A percentile compares a stretch with the other conserved stretches of the same genome.
Conservation (phyloP, 495 filamentous ascomycete genomes). For the Xylaria longipes region DNA sequence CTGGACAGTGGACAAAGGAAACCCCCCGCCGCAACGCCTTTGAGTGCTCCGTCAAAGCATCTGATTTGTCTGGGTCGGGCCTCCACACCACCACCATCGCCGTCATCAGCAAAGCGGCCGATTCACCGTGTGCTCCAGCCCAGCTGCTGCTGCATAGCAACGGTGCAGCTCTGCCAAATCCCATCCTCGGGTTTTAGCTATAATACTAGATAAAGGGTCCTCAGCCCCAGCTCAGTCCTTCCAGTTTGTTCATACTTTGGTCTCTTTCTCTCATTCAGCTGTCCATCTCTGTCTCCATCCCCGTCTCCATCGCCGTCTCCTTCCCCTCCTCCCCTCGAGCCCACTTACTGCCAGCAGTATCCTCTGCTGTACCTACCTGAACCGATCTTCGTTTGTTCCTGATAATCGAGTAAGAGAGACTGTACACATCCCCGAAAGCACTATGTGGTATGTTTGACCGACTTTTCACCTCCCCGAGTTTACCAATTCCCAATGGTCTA, state of each 20-base stretch:
- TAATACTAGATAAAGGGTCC: constrained; percentile 27
- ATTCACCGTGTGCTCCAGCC: constrained; percentile 29
- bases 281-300: neutral
- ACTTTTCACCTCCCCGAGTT: constrained; percentile 15
- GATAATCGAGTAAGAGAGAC: constrained; percentile 17
- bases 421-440: constrained; percentile 19
- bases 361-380: neutral
- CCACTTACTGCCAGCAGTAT: neutral
- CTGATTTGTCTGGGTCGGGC: constrained; percentile 21
- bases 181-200: constrained; percentile 26
- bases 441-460: constrained; percentile 28
- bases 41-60: constrained; percentile 10
- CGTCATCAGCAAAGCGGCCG: constrained; percentile 9
- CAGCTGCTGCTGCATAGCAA: constrained; percentile 29
- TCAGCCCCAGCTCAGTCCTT: constrained; percentile 22
- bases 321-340: neutral
- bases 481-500: neutral
- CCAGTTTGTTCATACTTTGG: constrained; percentile 1
- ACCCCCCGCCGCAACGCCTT: constrained; percentile 27
- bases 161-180: constrained; percentile 22
- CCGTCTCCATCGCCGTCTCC: neutral
- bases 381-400: neutral
- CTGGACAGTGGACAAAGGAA: neutral
- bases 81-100: constrained; percentile 27
- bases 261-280: constrained; percentile 2